phyloP scores from a whole-genome alignment of 306 rosid species.

The Prunus mongolica region DNA sequence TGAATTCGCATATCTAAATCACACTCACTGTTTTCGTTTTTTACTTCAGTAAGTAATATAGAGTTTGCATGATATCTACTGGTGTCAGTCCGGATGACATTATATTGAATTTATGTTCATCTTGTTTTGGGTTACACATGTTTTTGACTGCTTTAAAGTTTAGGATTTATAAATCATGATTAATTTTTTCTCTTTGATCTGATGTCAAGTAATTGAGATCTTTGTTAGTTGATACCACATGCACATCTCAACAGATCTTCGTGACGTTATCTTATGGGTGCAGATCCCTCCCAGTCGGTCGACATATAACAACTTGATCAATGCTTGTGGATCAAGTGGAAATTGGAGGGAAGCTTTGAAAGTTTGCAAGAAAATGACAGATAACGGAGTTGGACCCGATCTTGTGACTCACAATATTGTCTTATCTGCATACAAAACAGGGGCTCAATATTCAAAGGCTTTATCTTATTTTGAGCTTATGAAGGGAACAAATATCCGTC shows the following conservation, averaged over 20 bases:
- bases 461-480: conserved; percentile 89
- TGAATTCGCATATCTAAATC: neutral
- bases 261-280: conserved; percentile 25
- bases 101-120: neutral
- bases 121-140: neutral
- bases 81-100: neutral
- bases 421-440: conserved; percentile 81
- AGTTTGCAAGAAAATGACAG: conserved; percentile 91
- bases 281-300: conserved; percentile 92
- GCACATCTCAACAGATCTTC: conserved; percentile 14
- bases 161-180: neutral
- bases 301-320: conserved; percentile 89
- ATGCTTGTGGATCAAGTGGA: conserved; percentile 96
- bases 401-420: conserved; percentile 94
- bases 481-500: conserved; percentile 83
- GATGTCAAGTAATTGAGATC: neutral
- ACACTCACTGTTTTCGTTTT: too few relatives aligned
- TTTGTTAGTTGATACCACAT: neutral
- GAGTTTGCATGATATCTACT: too few relatives aligned
- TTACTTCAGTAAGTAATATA: too few relatives aligned
- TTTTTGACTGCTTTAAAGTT: neutral
- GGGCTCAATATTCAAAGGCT: conserved; percentile 85
- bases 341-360: conserved; percentile 95
- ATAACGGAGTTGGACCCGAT: conserved; percentile 97
- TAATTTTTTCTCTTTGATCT: conserved; percentile 9